These are phyloP conservation scores for Casaregolazyma lundiana DNA, from an alignment of 1,139 yeast species.

Conservation along the genomic window DNA sequence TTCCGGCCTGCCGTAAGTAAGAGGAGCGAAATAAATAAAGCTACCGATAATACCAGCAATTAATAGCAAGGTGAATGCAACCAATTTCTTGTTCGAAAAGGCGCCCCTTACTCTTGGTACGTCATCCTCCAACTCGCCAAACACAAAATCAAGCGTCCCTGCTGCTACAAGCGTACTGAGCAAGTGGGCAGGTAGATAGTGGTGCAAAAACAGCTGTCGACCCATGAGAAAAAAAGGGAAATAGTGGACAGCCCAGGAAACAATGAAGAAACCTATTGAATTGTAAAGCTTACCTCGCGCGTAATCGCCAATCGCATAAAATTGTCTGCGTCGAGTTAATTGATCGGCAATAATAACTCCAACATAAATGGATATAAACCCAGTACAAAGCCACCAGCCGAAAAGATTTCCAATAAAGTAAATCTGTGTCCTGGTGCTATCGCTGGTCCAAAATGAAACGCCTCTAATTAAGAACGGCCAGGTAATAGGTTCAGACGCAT, in stretches of 20 bases:
- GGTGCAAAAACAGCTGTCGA: constrained; percentile 94
- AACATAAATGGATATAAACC: constrained; percentile 59
- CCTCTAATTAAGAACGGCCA: constrained; percentile 96
- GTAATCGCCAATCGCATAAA: constrained; percentile 50
- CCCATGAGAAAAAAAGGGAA: constrained; percentile 77
- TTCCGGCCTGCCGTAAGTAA: constrained; percentile 75
- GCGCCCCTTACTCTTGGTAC: constrained; percentile 12
- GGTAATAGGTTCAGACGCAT: constrained; percentile 84
- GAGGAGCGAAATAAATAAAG: constrained; percentile 73
- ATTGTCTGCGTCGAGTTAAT: constrained; percentile 68
- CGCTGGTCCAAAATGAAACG: constrained; percentile 93
- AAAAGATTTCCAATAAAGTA: constrained; percentile 85
- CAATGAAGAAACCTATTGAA: constrained; percentile 76
- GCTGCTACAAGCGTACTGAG: constrained; percentile 83
- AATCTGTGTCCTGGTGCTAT: constrained; percentile 56
- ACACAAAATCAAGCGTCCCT: constrained; percentile 71
- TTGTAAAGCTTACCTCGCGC: constrained; percentile 75
- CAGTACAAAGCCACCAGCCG: constrained; percentile 88
- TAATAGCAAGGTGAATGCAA: constrained; percentile 40
- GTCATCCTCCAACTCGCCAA: constrained; percentile 47
- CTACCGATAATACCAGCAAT: constrained; percentile 52
- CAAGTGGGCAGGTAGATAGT: constrained; percentile 93
- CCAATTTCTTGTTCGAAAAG: constrained; percentile 23
- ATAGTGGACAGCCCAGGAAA: constrained; percentile 92
- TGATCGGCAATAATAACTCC: constrained; percentile 71